phyloP scores from a whole-genome alignment of 208 protist species.

The Leishmania tarentolae region DNA sequence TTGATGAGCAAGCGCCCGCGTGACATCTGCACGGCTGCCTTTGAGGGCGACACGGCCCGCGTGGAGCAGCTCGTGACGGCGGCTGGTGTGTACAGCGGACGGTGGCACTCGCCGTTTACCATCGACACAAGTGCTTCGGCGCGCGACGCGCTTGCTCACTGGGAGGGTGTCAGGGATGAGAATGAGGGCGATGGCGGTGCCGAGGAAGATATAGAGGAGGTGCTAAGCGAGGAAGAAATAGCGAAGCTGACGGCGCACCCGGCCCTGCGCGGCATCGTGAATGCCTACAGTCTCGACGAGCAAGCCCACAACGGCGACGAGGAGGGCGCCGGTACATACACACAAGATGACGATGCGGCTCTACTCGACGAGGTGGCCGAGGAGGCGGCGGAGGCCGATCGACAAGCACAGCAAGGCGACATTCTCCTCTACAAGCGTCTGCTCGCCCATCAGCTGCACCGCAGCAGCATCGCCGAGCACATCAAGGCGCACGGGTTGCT shows the following conservation, averaged over 20 bases:
- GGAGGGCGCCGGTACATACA: neutral
- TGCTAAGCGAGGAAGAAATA: conserved; percentile 20
- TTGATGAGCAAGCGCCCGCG: conserved; percentile 48
- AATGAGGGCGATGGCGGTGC: neutral
- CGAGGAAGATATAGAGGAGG: conserved; percentile 19
- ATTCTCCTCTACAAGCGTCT: conserved; percentile 33
- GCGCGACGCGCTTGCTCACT: conserved; percentile 4
- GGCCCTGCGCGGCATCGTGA: conserved; percentile 9
- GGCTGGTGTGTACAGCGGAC: conserved; percentile 42
- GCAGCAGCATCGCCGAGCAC: conserved; percentile 22
- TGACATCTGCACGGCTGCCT: conserved; percentile 73
- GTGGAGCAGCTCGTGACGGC: conserved; percentile 58
- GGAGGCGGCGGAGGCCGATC: conserved; percentile 30
- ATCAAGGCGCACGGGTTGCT: conserved; percentile 40
- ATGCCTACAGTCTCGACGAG: conserved; percentile 26
- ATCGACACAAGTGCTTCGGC: conserved; percentile 24
- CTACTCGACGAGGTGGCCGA: conserved; percentile 31
- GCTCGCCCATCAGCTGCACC: conserved; percentile 37
- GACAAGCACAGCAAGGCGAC: conserved; percentile 37
- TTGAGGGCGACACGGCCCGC: conserved; percentile 62
- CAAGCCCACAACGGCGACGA: neutral
- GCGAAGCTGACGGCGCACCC: conserved; percentile 17
- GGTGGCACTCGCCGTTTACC: conserved; percentile 40
- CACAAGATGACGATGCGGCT: conserved; percentile 8
- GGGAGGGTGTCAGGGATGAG: neutral